Evolutionary conservation across 352 stramenopile species (phyloP).

Genomic region (Globisporangium echinulatum): DNA sequence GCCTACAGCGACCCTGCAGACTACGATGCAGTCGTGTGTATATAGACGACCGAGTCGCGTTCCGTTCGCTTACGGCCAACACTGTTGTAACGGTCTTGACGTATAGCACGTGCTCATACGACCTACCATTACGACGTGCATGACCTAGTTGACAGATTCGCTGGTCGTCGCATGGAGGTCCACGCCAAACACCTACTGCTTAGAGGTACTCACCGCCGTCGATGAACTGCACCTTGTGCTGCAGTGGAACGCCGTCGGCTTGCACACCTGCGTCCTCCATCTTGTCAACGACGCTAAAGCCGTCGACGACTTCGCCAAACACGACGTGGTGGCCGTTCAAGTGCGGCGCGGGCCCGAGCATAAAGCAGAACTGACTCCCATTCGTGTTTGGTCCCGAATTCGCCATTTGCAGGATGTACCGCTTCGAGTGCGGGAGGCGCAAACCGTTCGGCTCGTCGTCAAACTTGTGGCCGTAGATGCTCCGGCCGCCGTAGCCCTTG

Average conservation of each 20-base stretch:
- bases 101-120: no score
- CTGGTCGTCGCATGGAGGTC: neutral
- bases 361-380: constrained; percentile 99
- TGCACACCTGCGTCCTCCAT: constrained; percentile 70
- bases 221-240: constrained; percentile 72
- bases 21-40: no score
- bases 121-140: no score
- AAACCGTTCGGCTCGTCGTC: constrained; percentile 94
- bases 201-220: constrained; percentile 69
- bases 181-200: neutral
- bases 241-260: constrained; percentile 48
- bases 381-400: constrained; percentile 98
- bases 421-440: constrained; percentile 69
- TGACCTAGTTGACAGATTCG: neutral
- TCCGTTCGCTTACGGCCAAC: no score
- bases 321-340: constrained; percentile 82
- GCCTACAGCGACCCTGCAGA: no score
- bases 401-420: constrained; percentile 93
- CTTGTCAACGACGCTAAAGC: constrained; percentile 76
- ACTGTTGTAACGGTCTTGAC: no score
- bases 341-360: constrained; percentile 61
- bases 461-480: constrained; percentile 97
- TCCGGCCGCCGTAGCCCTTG: constrained; percentile 93
- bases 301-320: constrained; percentile 82
- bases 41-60: no score